phyloP scores from a whole-genome alignment of 2,329 filamentous ascomycete species.

The Penicillium brevicompactum region DNA sequence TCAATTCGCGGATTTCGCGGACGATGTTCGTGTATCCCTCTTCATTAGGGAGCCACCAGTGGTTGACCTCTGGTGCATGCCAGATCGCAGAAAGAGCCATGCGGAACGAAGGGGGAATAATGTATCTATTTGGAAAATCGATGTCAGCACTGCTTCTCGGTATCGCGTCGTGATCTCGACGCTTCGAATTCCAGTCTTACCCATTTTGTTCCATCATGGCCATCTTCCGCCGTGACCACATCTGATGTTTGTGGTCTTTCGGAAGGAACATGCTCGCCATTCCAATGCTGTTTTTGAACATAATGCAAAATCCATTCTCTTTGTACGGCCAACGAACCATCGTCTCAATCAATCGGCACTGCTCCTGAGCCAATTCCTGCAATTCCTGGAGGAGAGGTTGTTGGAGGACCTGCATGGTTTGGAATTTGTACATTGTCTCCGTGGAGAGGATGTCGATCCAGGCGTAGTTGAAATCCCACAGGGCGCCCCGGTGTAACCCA shows the following conservation, averaged over 20 bases:
- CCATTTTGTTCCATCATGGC: conserved; percentile 76
- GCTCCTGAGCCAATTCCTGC: conserved; percentile 64
- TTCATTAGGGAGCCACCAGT: conserved; percentile 89
- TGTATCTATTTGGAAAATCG: neutral
- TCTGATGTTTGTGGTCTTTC: conserved; percentile 68
- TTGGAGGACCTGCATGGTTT: conserved; percentile 62
- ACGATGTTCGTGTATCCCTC: conserved; percentile 75
- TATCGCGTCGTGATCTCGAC: neutral
- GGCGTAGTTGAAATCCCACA: conserved; percentile 75
- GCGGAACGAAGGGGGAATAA: conserved; percentile 58
- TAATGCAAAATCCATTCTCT: conserved; percentile 70
- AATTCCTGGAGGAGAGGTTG: conserved; percentile 58
- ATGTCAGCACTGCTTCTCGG: conserved; percentile 4
- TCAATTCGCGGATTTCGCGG: conserved; percentile 76
- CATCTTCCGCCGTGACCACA: conserved; percentile 80
- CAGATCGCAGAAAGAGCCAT: conserved; percentile 76
- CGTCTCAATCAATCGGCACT: conserved; percentile 78
- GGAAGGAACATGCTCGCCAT: conserved; percentile 81
- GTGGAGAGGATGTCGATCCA: conserved; percentile 77
- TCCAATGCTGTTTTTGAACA: conserved; percentile 73
- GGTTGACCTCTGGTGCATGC: conserved; percentile 67
- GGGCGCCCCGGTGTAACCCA: conserved; percentile 67
- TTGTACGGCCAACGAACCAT: conserved; percentile 71
- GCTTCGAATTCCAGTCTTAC: conserved; percentile 55
- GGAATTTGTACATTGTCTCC: conserved; percentile 77